phyloP scores from a whole-genome alignment of 441 rosid genomes.

The Flueggea neowawraea region DNA sequence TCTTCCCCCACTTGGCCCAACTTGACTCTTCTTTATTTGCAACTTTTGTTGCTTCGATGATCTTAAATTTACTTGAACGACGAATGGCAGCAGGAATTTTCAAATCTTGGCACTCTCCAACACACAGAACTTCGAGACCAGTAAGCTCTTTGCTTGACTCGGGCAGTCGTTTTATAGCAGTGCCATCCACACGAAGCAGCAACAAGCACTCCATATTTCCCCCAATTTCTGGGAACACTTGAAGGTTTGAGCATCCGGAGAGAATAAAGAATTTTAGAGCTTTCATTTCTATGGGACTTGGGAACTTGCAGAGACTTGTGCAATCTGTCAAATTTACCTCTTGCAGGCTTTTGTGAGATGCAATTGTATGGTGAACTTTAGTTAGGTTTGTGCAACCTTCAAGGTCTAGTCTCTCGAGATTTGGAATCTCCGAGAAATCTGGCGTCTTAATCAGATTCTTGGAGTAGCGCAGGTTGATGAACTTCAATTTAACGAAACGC shows the following conservation, averaged over 20 bases:
- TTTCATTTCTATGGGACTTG: neutral
- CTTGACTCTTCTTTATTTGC: too few relatives aligned
- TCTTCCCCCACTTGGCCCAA: too few relatives aligned
- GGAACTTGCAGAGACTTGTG: neutral
- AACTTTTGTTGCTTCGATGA: too few relatives aligned
- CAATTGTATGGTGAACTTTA: neutral
- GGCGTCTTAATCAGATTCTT: neutral
- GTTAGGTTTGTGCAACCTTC: neutral
- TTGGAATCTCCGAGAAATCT: neutral
- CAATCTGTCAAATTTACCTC: neutral
- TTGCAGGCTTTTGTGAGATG: neutral
- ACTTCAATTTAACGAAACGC: neutral
- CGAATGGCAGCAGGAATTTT: too few relatives aligned
- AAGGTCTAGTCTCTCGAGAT: neutral
- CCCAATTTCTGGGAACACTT: neutral
- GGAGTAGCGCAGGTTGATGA: neutral
- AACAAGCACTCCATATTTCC: neutral
- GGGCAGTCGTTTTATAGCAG: too few relatives aligned
- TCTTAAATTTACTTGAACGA: too few relatives aligned
- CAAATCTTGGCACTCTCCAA: too few relatives aligned
- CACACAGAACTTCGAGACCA: too few relatives aligned
- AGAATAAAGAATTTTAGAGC: neutral
- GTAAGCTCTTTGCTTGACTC: too few relatives aligned
- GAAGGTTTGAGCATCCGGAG: neutral
- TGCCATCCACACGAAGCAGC: neutral